A percentile compares a stretch with the other conserved stretches of the same genome.
These are phyloP conservation scores for Colletotrichum australisinense DNA, from an alignment of 2,329 filamentous ascomycete genomes.

Conservation along the genomic window DNA sequence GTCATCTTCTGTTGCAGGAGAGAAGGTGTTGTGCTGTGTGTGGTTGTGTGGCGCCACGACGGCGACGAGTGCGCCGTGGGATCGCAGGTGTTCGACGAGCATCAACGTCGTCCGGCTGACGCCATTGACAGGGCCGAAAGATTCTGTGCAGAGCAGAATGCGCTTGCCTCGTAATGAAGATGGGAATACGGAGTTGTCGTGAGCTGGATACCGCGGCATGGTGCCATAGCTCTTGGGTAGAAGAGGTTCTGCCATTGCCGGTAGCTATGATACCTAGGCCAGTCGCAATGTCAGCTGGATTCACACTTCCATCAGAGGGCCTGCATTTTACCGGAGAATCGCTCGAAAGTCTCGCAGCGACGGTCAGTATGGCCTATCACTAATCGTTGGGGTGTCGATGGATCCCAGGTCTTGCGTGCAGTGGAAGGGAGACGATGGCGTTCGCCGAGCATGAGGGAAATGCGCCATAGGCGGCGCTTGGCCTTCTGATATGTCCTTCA, in stretches of 20 bases:
- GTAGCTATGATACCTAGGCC: neutral
- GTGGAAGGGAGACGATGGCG: neutral
- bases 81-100: conserved; percentile 74
- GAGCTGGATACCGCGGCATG: conserved; percentile 35
- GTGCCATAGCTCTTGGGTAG: conserved; percentile 17
- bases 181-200: conserved; percentile 59
- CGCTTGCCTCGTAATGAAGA: conserved; percentile 66
- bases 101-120: conserved; percentile 77
- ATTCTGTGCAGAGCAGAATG: conserved; percentile 76
- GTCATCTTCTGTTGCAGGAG: conserved; percentile 48
- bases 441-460: neutral
- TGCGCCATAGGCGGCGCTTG: conserved; percentile 1
- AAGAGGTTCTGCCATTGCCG: conserved; percentile 14
- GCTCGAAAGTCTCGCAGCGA: neutral
- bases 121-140: conserved; percentile 79
- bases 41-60: conserved; percentile 74
- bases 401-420: neutral
- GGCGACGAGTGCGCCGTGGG: conserved; percentile 72
- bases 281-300: neutral
- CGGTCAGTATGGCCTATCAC: neutral
- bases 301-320: neutral
- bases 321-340: neutral
- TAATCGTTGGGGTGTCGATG: neutral
- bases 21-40: conserved; percentile 65
- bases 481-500: conserved; percentile 21